Percentiles rank a stretch among this genome's conserved stretches.
Evolutionary conservation across 2,329 filamentous ascomycete species (phyloP).

Genomic region (Epichloe festucae): DNA sequence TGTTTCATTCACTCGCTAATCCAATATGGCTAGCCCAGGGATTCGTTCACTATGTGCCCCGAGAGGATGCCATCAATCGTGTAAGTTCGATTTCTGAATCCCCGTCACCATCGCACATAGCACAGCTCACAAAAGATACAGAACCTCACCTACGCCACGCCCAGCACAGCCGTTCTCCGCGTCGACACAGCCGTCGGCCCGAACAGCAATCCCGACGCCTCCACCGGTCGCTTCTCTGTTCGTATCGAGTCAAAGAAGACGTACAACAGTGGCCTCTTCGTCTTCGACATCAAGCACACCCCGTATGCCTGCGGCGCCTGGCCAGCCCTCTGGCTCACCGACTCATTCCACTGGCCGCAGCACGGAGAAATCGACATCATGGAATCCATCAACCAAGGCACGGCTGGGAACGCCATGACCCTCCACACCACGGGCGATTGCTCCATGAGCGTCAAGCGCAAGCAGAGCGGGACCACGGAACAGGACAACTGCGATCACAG

Average conservation of each 20-base stretch:
- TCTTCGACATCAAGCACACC: conserved; percentile 52
- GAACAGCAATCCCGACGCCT: conserved; percentile 32
- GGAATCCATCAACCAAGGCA: conserved; percentile 43
- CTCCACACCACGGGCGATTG: conserved; percentile 43
- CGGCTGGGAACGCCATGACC: conserved; percentile 43
- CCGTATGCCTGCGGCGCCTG: conserved; percentile 51
- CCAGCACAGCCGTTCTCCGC: conserved; percentile 38
- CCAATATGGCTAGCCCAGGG: conserved; percentile 23
- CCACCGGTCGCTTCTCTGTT: conserved; percentile 49
- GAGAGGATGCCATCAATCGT: conserved; percentile 25
- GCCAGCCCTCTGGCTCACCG: conserved; percentile 54
- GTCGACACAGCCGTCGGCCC: conserved; percentile 48
- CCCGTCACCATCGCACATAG: neutral
- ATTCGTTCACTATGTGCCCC: conserved; percentile 41
- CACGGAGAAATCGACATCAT: conserved; percentile 54
- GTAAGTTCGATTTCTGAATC: conserved; percentile 19
- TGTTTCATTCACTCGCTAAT: neutral
- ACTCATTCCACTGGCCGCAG: conserved; percentile 46
- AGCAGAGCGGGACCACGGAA: conserved; percentile 33
- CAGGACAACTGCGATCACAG: conserved; percentile 36
- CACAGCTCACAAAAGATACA: conserved; percentile 11
- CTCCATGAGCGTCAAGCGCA: conserved; percentile 39
- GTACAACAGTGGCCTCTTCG: conserved; percentile 51
- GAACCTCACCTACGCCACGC: conserved; percentile 51
- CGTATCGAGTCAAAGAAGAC: conserved; percentile 47